Base-by-base conservation (phyloP, 2,329 filamentous ascomycete genomes). In the Xylaria sp. region DNA sequence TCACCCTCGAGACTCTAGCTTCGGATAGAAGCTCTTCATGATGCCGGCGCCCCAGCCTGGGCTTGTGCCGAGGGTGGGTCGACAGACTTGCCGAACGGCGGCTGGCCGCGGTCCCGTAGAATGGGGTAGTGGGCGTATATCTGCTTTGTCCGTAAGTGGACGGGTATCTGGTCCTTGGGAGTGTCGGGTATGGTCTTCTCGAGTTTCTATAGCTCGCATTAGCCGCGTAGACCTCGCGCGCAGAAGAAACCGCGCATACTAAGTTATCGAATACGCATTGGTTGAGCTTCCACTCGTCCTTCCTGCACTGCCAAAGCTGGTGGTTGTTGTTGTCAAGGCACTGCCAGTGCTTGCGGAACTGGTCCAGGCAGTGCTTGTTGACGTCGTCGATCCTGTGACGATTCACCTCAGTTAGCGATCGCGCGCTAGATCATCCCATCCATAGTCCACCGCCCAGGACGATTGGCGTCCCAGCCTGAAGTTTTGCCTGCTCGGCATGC, bases 311-410 rank as follows among this genome's bases (percentile, higher is more conserved):
- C 89, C 91, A 99, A 56, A 97, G 79, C 76, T 96, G 91, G 71
- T 99, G 94, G 81, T 99, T 99, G 80, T 95, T 92, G 78, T 96
- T 88, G 71, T 99, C 94, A 54, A 99, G 83, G 71, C 94, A 99
- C 69, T 91, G 82, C 92, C 92, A 99, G 79, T 99, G 94, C 69
- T 85, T 84, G 66, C 91, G 88, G 82, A 99, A 99, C 76, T 96
- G 84, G 59, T 88, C 82, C 52, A 99, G 79, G 77, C 94, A 99
- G 80, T 91, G 86, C 74, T 91, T 93, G 82, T 97, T 97, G 78
- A 99, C 88, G 73, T 99, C 94, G 69, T 93, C 89, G 72, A 99
- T 83, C 55, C 92, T 96, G 70, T 29, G 47, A 48, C 40, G 20
- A 48, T 47, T 20, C 16, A 38, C 18, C 18, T 16, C 6, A 24